Percentiles rank a stretch among this genome's conserved stretches.
These are phyloP conservation scores for Lachnellula willkommii DNA, from an alignment of 2,329 filamentous ascomycete species.

Conservation along the genomic window DNA sequence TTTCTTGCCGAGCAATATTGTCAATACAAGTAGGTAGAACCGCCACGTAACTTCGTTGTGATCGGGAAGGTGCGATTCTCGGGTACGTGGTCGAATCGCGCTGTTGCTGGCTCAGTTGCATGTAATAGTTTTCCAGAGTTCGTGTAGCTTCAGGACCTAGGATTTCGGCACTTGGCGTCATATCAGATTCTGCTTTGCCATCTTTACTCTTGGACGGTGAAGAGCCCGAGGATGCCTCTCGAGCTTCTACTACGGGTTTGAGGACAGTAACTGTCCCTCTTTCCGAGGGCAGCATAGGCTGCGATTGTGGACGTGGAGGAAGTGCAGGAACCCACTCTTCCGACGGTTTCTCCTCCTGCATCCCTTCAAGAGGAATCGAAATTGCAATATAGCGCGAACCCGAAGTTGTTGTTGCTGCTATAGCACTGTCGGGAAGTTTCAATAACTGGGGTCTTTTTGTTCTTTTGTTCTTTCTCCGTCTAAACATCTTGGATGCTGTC, in stretches of 20 bases:
- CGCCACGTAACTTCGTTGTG: slow-evolving; percentile 11
- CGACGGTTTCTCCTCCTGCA: neutral
- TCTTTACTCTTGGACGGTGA: neutral
- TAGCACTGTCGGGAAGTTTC: slow-evolving; percentile 49
- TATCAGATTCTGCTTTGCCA: neutral
- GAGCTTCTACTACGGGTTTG: slow-evolving; percentile 35
- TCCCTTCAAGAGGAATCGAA: slow-evolving; percentile 50
- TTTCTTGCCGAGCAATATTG: slow-evolving; percentile 6
- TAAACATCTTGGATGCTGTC: slow-evolving; percentile 40
- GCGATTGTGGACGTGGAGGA: neutral
- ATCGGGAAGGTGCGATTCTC: neutral
- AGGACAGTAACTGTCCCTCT: slow-evolving; percentile 27
- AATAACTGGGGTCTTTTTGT: slow-evolving; percentile 30
- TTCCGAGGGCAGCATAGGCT: neutral
- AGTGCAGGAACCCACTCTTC: neutral
- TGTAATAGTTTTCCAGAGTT: slow-evolving; percentile 13
- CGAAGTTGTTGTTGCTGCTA: slow-evolving; percentile 47
- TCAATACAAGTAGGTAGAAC: slow-evolving; percentile 5
- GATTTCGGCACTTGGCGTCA: neutral
- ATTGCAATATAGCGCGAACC: slow-evolving; percentile 57
- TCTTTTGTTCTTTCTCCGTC: slow-evolving; percentile 29
- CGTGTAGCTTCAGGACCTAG: slow-evolving; percentile 6
- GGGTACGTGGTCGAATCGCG: neutral
- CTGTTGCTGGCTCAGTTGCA: slow-evolving; percentile 1
- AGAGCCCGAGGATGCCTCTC: slow-evolving; percentile 25